Base-by-base conservation (phyloP, 2,329 filamentous ascomycete species). In the Sporothrix phasma region DNA sequence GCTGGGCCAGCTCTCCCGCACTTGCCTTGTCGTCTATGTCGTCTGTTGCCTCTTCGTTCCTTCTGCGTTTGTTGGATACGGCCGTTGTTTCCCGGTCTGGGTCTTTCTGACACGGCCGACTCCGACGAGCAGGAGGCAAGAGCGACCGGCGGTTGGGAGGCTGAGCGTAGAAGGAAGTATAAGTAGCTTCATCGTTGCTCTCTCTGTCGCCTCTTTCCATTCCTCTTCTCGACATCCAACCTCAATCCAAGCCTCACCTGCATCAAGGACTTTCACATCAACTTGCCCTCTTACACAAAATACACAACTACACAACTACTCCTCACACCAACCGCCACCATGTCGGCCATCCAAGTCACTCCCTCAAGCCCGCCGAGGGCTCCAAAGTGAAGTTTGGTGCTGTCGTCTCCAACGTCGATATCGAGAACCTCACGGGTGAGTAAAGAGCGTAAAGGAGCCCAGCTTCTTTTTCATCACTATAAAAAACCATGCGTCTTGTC, bases 351-450 rank as follows among this genome's bases (percentile, higher is more conserved):
- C 61, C 49, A 62, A 31, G 56, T 69, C 39, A 17, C 53, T 11
- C 68, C 22, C 47, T 69, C 26, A 22, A 58, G 15, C 34, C 37
- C 3, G 65, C 66, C 29, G 63, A 66, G 43, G 66, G 64, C 65
- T 68, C 67, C 22, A 65, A 66, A 45, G 62, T 85, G 65, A 78
- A 85, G 70, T 87, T 89, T 64, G 87, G 87, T 1, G 86, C 84
- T 10, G 72, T 81, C 29, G 77, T 88, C 66, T 75, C 77, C 43
- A 82, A 84, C 53, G 76, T 81, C 43, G 80, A 88, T 69, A 74
- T 88, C 46, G 84, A 89, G 70, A 81, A 83, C 62, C 74, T 89
- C 53, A 82, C 78, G 61, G 83, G 84, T 86, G 80, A 78, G 80
- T 69, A 59, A 53, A 34, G 29, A 54, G 13, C 11, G 6, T 19